Evolutionary conservation across 225 moss, liverwort and hornwort genomes (phyloP).

Genomic region (Thuidium tamariscinum): DNA sequence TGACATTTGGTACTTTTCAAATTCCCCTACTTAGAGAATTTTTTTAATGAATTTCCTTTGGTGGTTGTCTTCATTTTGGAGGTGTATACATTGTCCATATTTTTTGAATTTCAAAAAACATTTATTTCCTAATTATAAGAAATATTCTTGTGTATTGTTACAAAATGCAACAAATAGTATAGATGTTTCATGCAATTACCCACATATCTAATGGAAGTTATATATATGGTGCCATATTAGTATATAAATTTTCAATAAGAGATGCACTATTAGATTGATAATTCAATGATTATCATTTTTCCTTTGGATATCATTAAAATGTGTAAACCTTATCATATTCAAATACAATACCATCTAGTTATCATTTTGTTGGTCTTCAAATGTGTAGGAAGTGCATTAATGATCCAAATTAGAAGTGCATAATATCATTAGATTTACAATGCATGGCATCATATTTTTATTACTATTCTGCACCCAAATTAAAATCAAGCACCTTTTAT

Average conservation of each 20-base stretch:
- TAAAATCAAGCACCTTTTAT: not conserved
- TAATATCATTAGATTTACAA: rapidly evolving
- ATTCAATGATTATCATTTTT: not conserved
- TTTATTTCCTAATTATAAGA: too few relatives aligned
- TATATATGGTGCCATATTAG: too few relatives aligned
- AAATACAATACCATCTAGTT: not conserved
- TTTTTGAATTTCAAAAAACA: too few relatives aligned
- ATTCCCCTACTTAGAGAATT: too few relatives aligned
- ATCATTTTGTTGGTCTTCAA: not conserved
- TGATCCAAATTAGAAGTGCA: not conserved
- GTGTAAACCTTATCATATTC: not conserved
- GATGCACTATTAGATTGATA: not conserved
- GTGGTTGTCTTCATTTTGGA: too few relatives aligned
- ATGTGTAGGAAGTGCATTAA: not conserved
- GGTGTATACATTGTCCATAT: too few relatives aligned
- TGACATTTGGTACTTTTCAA: too few relatives aligned
- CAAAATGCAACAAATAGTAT: too few relatives aligned
- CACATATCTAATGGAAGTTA: rapidly evolving
- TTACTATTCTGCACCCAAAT: not conserved
- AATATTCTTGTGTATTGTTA: too few relatives aligned
- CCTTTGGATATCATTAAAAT: not conserved
- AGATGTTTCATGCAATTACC: too few relatives aligned
- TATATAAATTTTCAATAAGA: too few relatives aligned
- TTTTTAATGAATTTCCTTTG: too few relatives aligned
- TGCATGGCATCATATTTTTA: not conserved